Base-by-base conservation (phyloP, 176 grass and related monocot genomes). In the Leersia perrieri region DNA sequence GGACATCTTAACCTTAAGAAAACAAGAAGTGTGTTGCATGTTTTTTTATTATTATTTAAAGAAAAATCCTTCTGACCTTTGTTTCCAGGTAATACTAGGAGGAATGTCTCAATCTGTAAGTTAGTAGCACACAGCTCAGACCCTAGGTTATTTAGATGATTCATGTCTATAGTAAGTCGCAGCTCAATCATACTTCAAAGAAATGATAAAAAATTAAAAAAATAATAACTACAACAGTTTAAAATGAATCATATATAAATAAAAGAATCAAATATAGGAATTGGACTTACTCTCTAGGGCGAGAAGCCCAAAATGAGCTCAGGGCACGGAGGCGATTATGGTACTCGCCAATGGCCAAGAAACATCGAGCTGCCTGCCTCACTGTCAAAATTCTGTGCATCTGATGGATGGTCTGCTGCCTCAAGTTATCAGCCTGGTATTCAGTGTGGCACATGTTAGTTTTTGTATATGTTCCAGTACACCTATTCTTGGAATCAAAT, bases 391-490 rank as follows among this genome's bases (percentile, higher is more conserved):
- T 94, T 38, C 89, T 80, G 73, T 82, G 87, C 80, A 97, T 72
- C 78, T 92, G 91, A 67, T 97, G 94, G 92, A 97, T 89, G 61
- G 84, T 92, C 73, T 97, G 91, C 79, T 90, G 94, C 58, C 94
- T 92, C 83, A 97, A 86, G 73, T 97, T 94, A 82, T 97, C 94
- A 82, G 94, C 94, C 94, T 97, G 75, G 8, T 75, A 77, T 76
- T 30, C 70, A 12, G 73, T 49, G 51, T 67, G 51, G 38, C 36
- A 86, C 9, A 63, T 9, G 15, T 72, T 79, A 55, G 9, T 34
- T 64, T 79, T 32, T 72, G 82, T 26, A 72, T 57, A 76, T 75
- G 4, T 31, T 55, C 9, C 30, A 64, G 64, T 23, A 53, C 75
- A n/a, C 5, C 25, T 28, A 63, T 63, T 38, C 29, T 13, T 87